Percentiles rank a stretch among this genome's conserved stretches.
Conservation (phyloP, 2,329 filamentous ascomycete genomes). For the Talaromyces funiculosus region DNA sequence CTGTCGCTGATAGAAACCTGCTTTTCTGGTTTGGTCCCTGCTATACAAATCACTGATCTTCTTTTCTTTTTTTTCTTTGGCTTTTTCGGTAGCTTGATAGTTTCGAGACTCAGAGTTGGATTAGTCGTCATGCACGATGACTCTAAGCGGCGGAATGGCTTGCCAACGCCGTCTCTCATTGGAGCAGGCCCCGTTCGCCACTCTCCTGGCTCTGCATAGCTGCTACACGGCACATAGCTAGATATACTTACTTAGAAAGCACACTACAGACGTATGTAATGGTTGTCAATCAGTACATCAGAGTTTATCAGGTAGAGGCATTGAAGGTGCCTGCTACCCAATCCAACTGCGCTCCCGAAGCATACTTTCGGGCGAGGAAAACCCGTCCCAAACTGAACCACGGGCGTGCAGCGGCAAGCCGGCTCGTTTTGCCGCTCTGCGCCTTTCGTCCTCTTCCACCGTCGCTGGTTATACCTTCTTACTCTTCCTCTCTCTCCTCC, state of each 20-base stretch:
- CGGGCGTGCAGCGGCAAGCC: not conserved
- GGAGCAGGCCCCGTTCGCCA: not conserved
- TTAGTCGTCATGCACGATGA: not conserved
- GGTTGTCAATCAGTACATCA: not conserved
- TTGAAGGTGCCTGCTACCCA: too few relatives aligned
- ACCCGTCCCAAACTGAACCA: not conserved
- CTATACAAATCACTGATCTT: too few relatives aligned
- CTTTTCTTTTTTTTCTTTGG: too few relatives aligned
- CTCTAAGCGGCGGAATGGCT: not conserved
- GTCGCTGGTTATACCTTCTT: not conserved
- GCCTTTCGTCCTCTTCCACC: not conserved
- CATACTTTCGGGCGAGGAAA: not conserved
- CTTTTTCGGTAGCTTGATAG: too few relatives aligned
- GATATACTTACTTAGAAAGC: too few relatives aligned
- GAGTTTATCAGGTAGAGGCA: not conserved
- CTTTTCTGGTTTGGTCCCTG: too few relatives aligned
- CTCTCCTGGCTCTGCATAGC: not conserved
- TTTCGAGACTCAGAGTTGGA: too few relatives aligned
- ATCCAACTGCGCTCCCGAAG: not conserved
- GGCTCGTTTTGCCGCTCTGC: not conserved
- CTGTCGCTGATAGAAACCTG: not conserved
- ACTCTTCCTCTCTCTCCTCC: not conserved
- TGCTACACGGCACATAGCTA: too few relatives aligned
- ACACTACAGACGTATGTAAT: not conserved
- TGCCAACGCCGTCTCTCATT: not conserved